Conservation (phyloP, 2,329 filamentous ascomycete genomes). For the Cladophialophora carrionii region DNA sequence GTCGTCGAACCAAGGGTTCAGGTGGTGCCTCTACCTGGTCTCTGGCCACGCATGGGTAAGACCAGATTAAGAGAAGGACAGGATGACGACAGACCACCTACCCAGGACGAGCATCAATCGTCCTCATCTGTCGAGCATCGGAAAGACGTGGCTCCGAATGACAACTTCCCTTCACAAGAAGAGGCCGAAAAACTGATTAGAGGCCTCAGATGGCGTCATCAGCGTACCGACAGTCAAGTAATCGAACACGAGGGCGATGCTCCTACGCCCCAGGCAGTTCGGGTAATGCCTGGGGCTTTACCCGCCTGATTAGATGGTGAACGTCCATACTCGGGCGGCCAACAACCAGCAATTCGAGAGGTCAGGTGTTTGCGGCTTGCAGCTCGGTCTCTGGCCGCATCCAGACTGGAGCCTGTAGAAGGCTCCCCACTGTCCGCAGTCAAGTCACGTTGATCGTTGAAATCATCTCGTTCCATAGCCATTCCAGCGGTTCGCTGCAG, state of each 20-base stretch:
- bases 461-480: constrained; percentile 27
- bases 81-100: constrained; percentile 35
- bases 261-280: constrained; percentile 22
- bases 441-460: constrained; percentile 10
- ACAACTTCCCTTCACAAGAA: constrained; percentile 39
- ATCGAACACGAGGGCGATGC: constrained; percentile 32
- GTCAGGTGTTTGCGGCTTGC: neutral
- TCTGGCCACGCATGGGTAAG: constrained; percentile 63
- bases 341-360: neutral
- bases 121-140: constrained; percentile 23
- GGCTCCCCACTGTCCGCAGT: neutral
- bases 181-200: constrained; percentile 36
- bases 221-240: constrained; percentile 34
- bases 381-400: neutral
- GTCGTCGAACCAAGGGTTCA: constrained; percentile 68
- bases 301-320: constrained; percentile 22
- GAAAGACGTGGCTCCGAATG: constrained; percentile 27
- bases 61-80: constrained; percentile 51
- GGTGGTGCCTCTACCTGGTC: constrained; percentile 63
- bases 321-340: neutral
- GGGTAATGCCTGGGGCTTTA: constrained; percentile 32
- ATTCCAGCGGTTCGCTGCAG: constrained; percentile 23
- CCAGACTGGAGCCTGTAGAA: neutral
- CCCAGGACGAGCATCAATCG: constrained; percentile 34
- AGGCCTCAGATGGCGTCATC: constrained; percentile 30